Conservation (phyloP, 176 grass and related monocot species). For the Stipa capillata region DNA sequence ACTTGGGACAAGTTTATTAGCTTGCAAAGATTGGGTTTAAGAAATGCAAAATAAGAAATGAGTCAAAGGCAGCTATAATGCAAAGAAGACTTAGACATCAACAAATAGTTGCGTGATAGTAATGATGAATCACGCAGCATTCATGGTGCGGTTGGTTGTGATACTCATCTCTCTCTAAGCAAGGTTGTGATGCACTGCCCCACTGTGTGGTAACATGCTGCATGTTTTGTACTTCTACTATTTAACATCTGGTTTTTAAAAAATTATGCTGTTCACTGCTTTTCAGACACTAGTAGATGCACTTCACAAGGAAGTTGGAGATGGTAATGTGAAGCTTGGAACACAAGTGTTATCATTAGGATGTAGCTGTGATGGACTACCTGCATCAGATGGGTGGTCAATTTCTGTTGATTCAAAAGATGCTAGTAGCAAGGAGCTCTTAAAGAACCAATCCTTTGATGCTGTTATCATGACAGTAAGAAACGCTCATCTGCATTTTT, state of each 20-base stretch:
- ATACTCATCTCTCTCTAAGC: not conserved
- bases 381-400: conserved; percentile 59
- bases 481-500: not conserved
- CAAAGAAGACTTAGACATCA: not conserved
- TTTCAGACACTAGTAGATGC: conserved; percentile 75
- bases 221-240: conserved; percentile 9
- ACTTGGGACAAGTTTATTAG: not conserved
- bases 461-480: conserved; percentile 99
- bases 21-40: not conserved
- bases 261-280: conserved; percentile 9
- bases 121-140: not conserved
- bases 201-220: conserved; percentile 4
- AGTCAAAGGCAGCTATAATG: not conserved
- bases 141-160: not conserved
- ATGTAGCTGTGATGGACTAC: conserved; percentile 40
- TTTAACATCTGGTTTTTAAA: not conserved
- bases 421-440: conserved; percentile 32
- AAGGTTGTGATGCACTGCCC: not conserved
- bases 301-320: conserved; percentile 75
- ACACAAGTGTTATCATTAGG: conserved; percentile 86
- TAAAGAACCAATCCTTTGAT: conserved; percentile 67
- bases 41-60: not conserved
- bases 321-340: conserved; percentile 68
- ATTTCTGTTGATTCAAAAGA: conserved; percentile 61
- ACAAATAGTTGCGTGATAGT: not conserved